Evolutionary conservation across 2,329 filamentous ascomycete species (phyloP), one percentile per base, ranked within the genome.

Genomic region (Monosporascus ibericus): DNA sequence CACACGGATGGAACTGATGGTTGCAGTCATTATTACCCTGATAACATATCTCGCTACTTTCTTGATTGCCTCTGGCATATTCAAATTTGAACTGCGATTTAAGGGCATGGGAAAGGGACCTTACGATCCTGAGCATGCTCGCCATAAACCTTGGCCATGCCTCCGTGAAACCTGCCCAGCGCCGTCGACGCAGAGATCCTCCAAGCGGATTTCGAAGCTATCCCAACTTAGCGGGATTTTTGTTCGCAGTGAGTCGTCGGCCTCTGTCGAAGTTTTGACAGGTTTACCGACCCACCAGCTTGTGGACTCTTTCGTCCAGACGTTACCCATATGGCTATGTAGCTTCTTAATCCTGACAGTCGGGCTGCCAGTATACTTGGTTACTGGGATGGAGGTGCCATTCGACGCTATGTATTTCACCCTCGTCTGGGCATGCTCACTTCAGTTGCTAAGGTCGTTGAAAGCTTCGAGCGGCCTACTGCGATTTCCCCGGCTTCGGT

Each of bases 361-460:
- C 15, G 66, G 66, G 15, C 22, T 68, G 24, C 65, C 66, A 7
- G 48, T 63, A 3, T 65, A 60, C 48, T 51, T 60, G 27, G 52
- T 54, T 6, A 59, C 62, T 3, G 42, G 22, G 4, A 64, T 65
- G 53, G 55, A 59, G 27, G 58, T 63, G 48, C 64, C 62, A 5
- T 60, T 66, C 47, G 66, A 68, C 14, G 52, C 56, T 3, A 55
- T 67, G n/a, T 55, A 49, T 9, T 65, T 68, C 47, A 44, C 52
- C 11, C 52, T 65, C 3, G 56, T 68, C 37, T 68, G 66, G 66
- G 44, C 60, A 9, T 27, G 60, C 2, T 54, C 63, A 6, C 50
- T 66, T 18, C 60, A 63, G n/a, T 55, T 65, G 36, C 64, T 64
- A 48, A 59, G 61, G 42, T 61, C 49, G 1, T 39, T 67, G 22